phyloP scores from a whole-genome alignment of 805 yeast genomes.

The Yamadazyma ubonensis region DNA sequence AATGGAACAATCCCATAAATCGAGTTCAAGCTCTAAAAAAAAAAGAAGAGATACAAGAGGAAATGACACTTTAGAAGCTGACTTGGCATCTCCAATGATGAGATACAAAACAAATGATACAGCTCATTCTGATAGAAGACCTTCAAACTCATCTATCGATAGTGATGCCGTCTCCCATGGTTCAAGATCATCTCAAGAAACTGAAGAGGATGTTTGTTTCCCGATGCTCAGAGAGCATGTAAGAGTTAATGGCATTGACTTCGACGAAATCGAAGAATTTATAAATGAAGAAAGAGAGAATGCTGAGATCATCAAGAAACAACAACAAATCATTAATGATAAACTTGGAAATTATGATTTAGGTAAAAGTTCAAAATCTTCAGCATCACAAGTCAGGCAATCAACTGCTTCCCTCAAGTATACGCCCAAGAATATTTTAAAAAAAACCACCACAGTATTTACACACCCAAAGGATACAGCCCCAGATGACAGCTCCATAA shows the following conservation, averaged over 20 bases:
- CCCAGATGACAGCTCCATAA: conserved; percentile 1
- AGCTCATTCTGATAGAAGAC: conserved; percentile 25
- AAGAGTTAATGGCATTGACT: conserved; percentile 76
- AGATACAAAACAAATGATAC: conserved; percentile 27
- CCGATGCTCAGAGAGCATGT: conserved; percentile 75
- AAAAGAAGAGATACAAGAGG: conserved; percentile 13
- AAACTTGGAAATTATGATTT: background rate
- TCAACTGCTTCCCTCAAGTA: conserved; percentile 56
- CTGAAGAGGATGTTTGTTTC: conserved; percentile 97
- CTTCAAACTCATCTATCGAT: conserved; percentile 44
- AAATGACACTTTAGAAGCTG: conserved; percentile 23
- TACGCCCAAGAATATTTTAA: conserved; percentile 49
- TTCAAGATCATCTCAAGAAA: conserved; percentile 79
- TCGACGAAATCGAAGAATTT: conserved; percentile 85
- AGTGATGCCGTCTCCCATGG: conserved; percentile 71
- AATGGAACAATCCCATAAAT: conserved; percentile 5
- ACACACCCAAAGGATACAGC: background rate
- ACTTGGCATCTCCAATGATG: conserved; percentile 29
- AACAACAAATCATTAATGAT: conserved; percentile 26
- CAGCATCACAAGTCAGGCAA: conserved; percentile 11
- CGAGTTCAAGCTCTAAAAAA: conserved; percentile 7
- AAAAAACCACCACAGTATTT: conserved; percentile 9
- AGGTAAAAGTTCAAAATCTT: conserved; percentile 5
- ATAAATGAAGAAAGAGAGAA: conserved; percentile 59
- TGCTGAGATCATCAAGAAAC: conserved; percentile 25